A percentile compares a stretch with the other conserved stretches of the same genome.
Evolutionary conservation across 306 rosid species (phyloP).

Genomic region (Cucurbita argyrosperma): DNA sequence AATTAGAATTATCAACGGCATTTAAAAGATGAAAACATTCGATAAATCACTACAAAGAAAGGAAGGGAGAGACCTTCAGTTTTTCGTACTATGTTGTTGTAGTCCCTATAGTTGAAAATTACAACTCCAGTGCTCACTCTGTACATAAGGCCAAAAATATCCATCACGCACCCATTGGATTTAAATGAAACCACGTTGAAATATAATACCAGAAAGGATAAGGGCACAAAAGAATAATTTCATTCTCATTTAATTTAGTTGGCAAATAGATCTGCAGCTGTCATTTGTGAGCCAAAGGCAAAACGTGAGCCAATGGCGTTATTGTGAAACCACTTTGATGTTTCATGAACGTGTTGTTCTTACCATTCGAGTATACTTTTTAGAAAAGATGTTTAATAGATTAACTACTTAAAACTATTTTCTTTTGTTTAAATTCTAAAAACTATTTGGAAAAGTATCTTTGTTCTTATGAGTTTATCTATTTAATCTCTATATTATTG

Average conservation of each 20-base stretch:
- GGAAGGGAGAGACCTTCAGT: conserved; percentile 64
- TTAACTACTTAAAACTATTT: not conserved
- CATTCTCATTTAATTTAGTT: not conserved
- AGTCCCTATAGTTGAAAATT: conserved; percentile 83
- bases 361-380: not conserved
- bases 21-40: not conserved
- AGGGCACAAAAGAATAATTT: not conserved
- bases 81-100: conserved; percentile 49
- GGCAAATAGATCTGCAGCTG: not conserved
- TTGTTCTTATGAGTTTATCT: not conserved
- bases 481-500: not conserved
- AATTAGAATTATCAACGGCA: not conserved
- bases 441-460: not conserved
- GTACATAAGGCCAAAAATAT: conserved; percentile 5
- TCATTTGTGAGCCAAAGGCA: not conserved
- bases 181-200: not conserved
- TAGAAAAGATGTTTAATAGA: not conserved
- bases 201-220: not conserved
- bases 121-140: conserved; percentile 73
- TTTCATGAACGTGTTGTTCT: not conserved
- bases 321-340: not conserved
- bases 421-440: not conserved
- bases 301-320: not conserved
- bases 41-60: not conserved
- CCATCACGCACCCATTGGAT: not conserved